A percentile compares a stretch with the other conserved stretches of the same genome.
Evolutionary conservation across 495 filamentous ascomycete genomes (phyloP).

Genomic region (Niebla homalea): DNA sequence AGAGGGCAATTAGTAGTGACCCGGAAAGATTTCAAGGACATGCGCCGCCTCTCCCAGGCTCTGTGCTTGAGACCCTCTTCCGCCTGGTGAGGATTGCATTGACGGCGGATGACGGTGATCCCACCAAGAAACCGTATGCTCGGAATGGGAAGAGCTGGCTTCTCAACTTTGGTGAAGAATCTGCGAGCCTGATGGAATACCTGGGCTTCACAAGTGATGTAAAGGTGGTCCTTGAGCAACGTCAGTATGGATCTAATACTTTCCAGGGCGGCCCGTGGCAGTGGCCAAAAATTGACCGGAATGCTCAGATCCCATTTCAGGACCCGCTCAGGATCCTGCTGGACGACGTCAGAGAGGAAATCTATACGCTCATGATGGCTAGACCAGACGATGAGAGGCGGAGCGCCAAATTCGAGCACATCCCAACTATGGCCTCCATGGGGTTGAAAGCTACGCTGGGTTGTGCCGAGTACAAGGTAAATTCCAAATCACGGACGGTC

Average conservation of each 20-base stretch:
- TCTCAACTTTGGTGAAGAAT: conserved; percentile 51
- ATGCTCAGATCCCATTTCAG: conserved; percentile 28
- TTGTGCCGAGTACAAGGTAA: conserved; percentile 16
- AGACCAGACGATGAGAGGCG: conserved; percentile 33
- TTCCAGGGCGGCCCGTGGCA: conserved; percentile 27
- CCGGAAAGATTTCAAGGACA: conserved; percentile 46
- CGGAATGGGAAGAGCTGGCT: conserved; percentile 60
- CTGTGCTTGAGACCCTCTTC: conserved; percentile 41
- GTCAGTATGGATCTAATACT: not conserved
- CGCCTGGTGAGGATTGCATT: conserved; percentile 52
- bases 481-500: conserved; percentile 9
- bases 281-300: conserved; percentile 29
- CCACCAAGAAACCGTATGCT: conserved; percentile 40
- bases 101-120: conserved; percentile 16
- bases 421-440: conserved; percentile 21
- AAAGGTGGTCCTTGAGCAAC: not conserved
- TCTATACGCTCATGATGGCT: conserved; percentile 31
- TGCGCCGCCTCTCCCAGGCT: conserved; percentile 30
- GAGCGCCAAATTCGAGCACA: conserved; percentile 20
- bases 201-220: conserved; percentile 45
- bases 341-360: conserved; percentile 42
- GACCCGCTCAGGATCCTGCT: conserved; percentile 35
- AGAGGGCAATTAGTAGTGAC: conserved; percentile 39
- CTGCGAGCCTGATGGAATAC: conserved; percentile 46
- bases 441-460: conserved; percentile 35